Evolutionary conservation across 305 asterid species (phyloP).

Genomic region (Fraxinus latifolia): DNA sequence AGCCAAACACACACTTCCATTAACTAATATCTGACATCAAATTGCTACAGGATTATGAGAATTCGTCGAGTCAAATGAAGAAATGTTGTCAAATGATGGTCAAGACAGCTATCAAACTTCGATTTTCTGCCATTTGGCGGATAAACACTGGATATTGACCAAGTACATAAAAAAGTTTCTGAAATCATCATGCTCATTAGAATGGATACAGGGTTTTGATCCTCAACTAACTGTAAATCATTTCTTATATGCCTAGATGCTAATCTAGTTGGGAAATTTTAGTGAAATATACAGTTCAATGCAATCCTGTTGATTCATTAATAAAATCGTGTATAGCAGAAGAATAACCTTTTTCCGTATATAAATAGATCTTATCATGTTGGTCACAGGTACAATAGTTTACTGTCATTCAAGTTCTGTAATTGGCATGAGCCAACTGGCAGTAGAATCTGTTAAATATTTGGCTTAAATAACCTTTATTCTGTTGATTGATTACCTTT

Average conservation of each 20-base stretch:
- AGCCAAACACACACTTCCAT: background rate
- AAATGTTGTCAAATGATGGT: background rate
- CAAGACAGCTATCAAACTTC: constrained; percentile 14
- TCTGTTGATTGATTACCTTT: background rate
- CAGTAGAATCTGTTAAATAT: background rate
- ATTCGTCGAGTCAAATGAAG: constrained; percentile 24
- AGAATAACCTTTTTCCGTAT: constrained; percentile 17
- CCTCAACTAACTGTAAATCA: constrained; percentile 22
- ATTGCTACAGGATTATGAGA: constrained; percentile 47
- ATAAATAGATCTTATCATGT: background rate
- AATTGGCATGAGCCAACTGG: background rate
- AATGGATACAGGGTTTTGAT: constrained; percentile 16
- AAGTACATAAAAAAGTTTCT: constrained; percentile 25
- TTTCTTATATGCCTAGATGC: constrained; percentile 32
- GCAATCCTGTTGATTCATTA: constrained; percentile 23
- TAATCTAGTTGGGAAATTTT: constrained; percentile 20
- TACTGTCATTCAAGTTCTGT: background rate
- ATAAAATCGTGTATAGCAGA: constrained; percentile 37
- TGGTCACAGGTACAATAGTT: background rate
- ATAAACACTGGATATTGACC: constrained; percentile 18
- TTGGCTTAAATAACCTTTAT: background rate
- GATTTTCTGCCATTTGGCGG: constrained; percentile 22
- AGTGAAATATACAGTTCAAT: constrained; percentile 21
- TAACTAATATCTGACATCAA: background rate
- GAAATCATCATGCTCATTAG: constrained; percentile 17